Percentiles rank a stretch among this genome's conserved stretches.
Evolutionary conservation across 148 eudicot genomes (phyloP).

Genomic region (Spergularia marina): DNA sequence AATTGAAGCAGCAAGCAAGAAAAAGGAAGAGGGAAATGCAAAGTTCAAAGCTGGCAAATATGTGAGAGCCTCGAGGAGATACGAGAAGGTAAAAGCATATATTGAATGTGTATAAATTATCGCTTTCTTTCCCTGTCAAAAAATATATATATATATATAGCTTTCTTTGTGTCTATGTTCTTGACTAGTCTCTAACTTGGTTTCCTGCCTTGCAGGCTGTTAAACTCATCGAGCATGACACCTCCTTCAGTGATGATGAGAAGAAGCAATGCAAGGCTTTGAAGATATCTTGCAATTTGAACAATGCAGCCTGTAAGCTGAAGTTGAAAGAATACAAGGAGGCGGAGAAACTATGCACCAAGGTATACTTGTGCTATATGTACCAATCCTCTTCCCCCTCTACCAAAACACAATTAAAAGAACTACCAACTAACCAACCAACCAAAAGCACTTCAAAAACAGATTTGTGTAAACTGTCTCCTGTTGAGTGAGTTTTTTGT

Average conservation of each 20-base stretch:
- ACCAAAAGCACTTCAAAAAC: no score
- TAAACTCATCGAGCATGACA: conserved; percentile 72
- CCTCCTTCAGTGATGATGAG: conserved; percentile 78
- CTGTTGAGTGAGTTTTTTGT: not conserved
- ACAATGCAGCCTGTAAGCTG: conserved; percentile 89
- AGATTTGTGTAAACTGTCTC: not conserved
- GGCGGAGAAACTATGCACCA: conserved; percentile 90
- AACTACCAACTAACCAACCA: no score
- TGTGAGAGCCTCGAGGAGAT: conserved; percentile 82
- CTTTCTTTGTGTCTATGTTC: not conserved
- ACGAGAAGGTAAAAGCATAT: conserved; percentile 63
- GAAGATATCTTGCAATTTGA: conserved; percentile 75
- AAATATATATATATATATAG: not conserved
- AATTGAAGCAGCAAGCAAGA: conserved; percentile 83
- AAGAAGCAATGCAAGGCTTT: conserved; percentile 77
- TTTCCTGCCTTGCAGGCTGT: conserved; percentile 49
- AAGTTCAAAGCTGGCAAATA: conserved; percentile 80
- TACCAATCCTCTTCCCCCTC: not conserved
- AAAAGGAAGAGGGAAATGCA: conserved; percentile 91
- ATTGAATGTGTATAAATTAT: not conserved
- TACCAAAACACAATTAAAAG: no score
- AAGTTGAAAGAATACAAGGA: conserved; percentile 82
- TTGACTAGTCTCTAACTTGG: not conserved
- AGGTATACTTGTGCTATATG: conserved; percentile 39
- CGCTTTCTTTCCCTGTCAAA: no score